Evolutionary conservation across 164 flowering plant genomes (phyloP).

Genomic region (Berberis thunbergii): DNA sequence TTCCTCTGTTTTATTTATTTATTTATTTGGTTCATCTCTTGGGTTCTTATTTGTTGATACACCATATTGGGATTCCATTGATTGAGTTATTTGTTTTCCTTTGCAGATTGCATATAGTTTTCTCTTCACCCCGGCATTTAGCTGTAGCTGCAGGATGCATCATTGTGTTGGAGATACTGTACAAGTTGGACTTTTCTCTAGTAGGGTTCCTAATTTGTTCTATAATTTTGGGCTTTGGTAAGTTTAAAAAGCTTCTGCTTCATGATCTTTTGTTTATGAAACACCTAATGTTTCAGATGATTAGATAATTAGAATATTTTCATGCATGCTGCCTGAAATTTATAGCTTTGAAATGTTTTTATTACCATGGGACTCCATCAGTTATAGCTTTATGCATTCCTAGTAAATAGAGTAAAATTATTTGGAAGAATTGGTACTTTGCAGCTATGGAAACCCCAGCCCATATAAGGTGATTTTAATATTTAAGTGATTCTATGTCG

Average conservation of each 20-base stretch:
- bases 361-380: no score
- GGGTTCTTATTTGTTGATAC: neutral
- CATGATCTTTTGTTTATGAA: neutral
- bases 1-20: neutral
- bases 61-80: no score
- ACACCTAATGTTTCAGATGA: neutral
- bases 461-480: no score
- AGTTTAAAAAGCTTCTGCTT: conserved; percentile 12
- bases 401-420: no score
- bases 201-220: conserved; percentile 75
- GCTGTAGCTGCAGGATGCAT: conserved; percentile 86
- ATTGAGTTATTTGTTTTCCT: neutral
- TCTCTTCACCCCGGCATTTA: conserved; percentile 94
- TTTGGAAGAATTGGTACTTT: no score
- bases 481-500: no score
- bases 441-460: no score
- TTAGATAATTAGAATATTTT: neutral
- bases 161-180: conserved; percentile 67
- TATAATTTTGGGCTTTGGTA: conserved; percentile 74
- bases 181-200: conserved; percentile 82
- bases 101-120: conserved; percentile 88
- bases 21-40: neutral
- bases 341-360: neutral
- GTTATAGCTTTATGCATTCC: no score
- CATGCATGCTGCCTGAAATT: neutral